phyloP scores from a whole-genome alignment of 345 rosid species.

The Tarenaya hassleriana region DNA sequence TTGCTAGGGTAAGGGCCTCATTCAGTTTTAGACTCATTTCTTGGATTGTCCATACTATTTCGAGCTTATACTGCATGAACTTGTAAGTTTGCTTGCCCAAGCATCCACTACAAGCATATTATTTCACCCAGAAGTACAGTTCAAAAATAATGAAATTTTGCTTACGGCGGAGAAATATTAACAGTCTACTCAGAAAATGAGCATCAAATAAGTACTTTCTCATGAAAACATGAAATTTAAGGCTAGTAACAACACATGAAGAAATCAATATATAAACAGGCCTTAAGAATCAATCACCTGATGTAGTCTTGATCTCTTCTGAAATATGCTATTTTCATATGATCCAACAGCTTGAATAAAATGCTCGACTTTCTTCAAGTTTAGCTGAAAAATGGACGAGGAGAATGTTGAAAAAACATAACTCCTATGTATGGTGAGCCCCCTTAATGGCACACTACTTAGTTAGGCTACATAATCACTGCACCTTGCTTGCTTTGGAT shows the following conservation, averaged over 20 bases:
- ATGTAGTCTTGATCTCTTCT: conserved; percentile 65
- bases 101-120: neutral
- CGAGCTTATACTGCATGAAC: neutral
- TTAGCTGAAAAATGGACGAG: conserved; percentile 50
- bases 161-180: conserved; percentile 2
- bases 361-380: conserved; percentile 66
- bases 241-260: conserved; percentile 9
- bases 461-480: conserved; percentile 2
- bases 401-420: conserved; percentile 4
- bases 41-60: conserved; percentile 1
- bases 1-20: neutral
- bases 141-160: neutral
- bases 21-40: neutral
- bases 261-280: conserved; percentile 1
- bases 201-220: conserved; percentile 9
- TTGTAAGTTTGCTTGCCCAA: neutral
- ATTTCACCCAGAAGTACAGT: neutral
- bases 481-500: conserved; percentile 76
- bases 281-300: conserved; percentile 46
- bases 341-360: conserved; percentile 89
- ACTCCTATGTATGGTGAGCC: too few relatives aligned
- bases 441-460: too few relatives aligned
- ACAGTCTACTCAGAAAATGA: neutral
- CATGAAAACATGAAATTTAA: conserved; percentile 6
- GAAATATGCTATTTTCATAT: conserved; percentile 77